Conservation (phyloP, 306 rosid species). For the Calophaca sinica region DNA sequence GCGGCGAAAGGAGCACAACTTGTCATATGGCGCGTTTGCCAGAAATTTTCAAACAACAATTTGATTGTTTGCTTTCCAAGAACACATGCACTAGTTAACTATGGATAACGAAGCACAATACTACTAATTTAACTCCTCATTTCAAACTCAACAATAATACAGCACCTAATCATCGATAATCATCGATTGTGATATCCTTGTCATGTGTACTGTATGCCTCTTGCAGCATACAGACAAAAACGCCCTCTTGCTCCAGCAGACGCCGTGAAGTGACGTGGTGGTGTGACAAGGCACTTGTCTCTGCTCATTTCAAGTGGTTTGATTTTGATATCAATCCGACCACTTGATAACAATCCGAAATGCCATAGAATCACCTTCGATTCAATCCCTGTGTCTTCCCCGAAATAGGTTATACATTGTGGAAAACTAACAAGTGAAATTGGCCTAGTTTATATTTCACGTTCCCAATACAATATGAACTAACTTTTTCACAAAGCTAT, state of each 20-base stretch:
- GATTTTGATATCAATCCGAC: background rate
- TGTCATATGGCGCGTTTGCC: conserved; percentile 10
- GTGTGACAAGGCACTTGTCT: conserved; percentile 9
- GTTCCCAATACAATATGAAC: too few species aligned
- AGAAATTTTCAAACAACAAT: background rate
- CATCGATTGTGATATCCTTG: conserved; percentile 21
- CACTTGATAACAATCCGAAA: background rate
- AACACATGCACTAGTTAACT: background rate
- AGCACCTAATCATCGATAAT: background rate
- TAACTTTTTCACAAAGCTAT: too few species aligned
- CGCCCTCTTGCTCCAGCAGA: background rate
- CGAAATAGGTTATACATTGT: background rate
- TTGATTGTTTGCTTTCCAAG: conserved; percentile 7
- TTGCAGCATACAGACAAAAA: background rate
- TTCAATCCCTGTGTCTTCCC: background rate
- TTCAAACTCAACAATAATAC: conserved; percentile 14
- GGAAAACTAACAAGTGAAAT: background rate
- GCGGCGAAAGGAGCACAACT: conserved; percentile 12
- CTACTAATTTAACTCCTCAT: background rate
- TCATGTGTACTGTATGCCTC: background rate
- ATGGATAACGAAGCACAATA: conserved; percentile 6
- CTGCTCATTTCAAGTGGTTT: conserved; percentile 10
- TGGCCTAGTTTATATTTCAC: too few species aligned
- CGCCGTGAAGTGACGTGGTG: conserved; percentile 9
- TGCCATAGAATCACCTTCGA: background rate